Percentiles rank a stretch among this genome's conserved stretches.
Conservation (phyloP, 345 rosid genomes). For the Ceriops zippeliana region DNA sequence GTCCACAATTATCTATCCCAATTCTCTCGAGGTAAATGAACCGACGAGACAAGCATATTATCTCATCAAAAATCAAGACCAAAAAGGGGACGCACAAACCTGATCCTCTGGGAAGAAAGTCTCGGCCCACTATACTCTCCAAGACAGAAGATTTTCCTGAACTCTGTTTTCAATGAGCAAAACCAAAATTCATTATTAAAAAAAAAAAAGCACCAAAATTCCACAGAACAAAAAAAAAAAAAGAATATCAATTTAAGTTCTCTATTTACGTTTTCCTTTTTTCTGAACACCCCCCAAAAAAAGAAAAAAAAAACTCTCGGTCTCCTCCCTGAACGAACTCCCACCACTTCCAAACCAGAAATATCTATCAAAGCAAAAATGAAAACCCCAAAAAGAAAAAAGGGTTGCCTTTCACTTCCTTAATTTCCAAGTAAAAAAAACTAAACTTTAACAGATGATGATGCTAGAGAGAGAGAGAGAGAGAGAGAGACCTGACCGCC, state of each 20-base stretch:
- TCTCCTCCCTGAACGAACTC: no score
- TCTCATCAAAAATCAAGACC: background rate
- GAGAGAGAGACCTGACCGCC: conserved; percentile 29
- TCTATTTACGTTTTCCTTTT: background rate
- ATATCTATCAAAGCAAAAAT: no score
- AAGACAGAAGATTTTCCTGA: conserved; percentile 98
- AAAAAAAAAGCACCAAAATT: background rate
- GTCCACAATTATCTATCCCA: background rate
- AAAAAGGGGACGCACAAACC: conserved; percentile 38
- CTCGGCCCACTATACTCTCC: conserved; percentile 93
- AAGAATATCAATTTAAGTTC: background rate
- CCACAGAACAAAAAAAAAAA: background rate
- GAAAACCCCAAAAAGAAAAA: background rate
- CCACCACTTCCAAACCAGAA: no score
- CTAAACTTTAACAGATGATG: background rate
- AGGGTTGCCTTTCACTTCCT: background rate
- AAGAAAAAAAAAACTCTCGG: no score
- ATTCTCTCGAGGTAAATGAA: background rate
- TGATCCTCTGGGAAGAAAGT: conserved; percentile 97
- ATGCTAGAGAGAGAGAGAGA: background rate
- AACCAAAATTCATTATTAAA: background rate
- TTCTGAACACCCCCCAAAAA: no score
- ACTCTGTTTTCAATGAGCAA: conserved; percentile 45
- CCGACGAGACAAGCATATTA: background rate
- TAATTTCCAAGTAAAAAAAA: background rate